Conservation (phyloP, 176 grass and related monocot genomes). For the Pharus latifolius region DNA sequence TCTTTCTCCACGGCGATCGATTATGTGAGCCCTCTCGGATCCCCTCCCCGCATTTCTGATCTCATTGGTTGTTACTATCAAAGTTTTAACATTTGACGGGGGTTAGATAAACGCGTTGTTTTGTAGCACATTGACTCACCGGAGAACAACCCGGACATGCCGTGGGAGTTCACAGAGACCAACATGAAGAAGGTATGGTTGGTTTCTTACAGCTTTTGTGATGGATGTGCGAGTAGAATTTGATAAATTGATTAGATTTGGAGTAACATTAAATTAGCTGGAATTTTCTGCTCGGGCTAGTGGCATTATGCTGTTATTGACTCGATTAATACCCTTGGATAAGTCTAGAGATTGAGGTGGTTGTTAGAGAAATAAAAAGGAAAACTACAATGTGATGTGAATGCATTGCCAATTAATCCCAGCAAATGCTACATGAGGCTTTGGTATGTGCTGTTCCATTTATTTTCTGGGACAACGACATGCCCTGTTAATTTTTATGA, state of each 20-base stretch:
- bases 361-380: too few species aligned
- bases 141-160: conserved; percentile 60
- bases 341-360: too few species aligned
- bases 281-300: not conserved
- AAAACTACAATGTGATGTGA: too few species aligned
- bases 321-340: too few species aligned
- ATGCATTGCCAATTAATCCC: too few species aligned
- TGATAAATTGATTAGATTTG: not conserved
- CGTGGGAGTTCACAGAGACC: conserved; percentile 61
- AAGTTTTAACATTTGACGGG: too few species aligned
- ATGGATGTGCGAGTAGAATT: not conserved
- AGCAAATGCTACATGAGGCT: not conserved
- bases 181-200: conserved; percentile 75
- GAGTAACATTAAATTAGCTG: not conserved
- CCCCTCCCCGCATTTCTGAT: too few species aligned
- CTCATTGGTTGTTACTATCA: too few species aligned
- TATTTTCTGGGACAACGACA: too few species aligned
- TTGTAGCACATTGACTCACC: conserved; percentile 88
- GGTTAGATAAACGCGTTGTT: too few species aligned
- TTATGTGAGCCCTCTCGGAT: not conserved
- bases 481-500: not conserved
- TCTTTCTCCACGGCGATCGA: conserved; percentile 21
- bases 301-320: too few species aligned
- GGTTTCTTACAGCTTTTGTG: not conserved
- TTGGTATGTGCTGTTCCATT: not conserved